phyloP scores from a whole-genome alignment of 2,329 filamentous ascomycete genomes.

The Fusarium redolens region DNA sequence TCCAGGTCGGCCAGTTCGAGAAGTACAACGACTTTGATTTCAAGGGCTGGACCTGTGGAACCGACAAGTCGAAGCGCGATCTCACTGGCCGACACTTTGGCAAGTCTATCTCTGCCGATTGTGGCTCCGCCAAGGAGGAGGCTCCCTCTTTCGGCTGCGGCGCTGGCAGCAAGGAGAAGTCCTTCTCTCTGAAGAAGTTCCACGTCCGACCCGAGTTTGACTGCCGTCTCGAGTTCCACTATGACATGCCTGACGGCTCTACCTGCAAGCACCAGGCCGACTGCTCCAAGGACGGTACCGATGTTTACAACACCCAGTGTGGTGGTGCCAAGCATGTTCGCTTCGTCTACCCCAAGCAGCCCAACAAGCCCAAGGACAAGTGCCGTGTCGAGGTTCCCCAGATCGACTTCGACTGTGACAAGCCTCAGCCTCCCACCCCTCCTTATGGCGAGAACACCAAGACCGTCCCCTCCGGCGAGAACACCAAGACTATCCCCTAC shows the following conservation, averaged over 20 bases:
- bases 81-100: conserved; percentile 63
- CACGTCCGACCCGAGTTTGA: conserved; percentile 80
- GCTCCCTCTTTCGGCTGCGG: conserved; percentile 69
- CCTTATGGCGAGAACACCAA: conserved; percentile 16
- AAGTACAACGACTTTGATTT: conserved; percentile 80
- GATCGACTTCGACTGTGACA: conserved; percentile 78
- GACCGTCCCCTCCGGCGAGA: conserved; percentile 51
- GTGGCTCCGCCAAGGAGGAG: conserved; percentile 56
- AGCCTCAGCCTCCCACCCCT: conserved; percentile 41
- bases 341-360: conserved; percentile 72
- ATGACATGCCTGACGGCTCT: conserved; percentile 84
- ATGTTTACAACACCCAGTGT: conserved; percentile 86
- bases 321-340: conserved; percentile 88
- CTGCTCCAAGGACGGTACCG: conserved; percentile 75
- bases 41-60: conserved; percentile 76
- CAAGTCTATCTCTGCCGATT: conserved; percentile 71
- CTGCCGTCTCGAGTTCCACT: conserved; percentile 85
- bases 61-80: conserved; percentile 69
- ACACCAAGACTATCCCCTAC: conserved; percentile 49
- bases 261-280: conserved; percentile 81
- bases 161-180: conserved; percentile 42
- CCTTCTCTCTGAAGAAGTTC: conserved; percentile 81
- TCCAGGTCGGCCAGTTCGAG: conserved; percentile 70
- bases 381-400: conserved; percentile 80
- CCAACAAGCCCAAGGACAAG: conserved; percentile 61